Evolutionary conservation across 129 eudicot genomes (phyloP).

Genomic region (Artemisia argyi): DNA sequence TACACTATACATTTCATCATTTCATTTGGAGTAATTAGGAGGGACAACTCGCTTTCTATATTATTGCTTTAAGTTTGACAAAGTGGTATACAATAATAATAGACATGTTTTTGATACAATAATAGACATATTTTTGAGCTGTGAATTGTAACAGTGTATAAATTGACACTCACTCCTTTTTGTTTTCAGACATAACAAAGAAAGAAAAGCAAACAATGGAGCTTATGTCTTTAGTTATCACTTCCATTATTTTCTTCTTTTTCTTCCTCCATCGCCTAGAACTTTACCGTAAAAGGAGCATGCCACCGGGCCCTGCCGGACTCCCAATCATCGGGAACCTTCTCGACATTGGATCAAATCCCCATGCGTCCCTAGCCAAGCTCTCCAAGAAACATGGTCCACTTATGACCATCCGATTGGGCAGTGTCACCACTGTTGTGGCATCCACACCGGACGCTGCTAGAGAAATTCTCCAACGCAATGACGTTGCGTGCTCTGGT

Average conservation of each 20-base stretch:
- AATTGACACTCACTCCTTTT: no score
- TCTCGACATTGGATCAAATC: conserved; percentile 27
- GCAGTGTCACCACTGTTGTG: conserved; percentile 17
- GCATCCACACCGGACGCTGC: conserved; percentile 8
- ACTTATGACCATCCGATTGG: conserved; percentile 21
- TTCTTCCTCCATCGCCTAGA: background rate
- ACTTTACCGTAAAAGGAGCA: background rate
- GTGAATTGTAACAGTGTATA: no score
- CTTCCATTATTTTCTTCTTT: background rate
- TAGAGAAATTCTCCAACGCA: conserved; percentile 6
- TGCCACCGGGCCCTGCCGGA: conserved; percentile 28
- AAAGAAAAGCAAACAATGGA: background rate
- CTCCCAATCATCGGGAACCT: conserved; percentile 41
- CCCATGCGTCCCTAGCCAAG: conserved; percentile 33
- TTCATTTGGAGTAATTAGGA: no score
- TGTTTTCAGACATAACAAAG: background rate
- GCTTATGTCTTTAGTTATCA: background rate
- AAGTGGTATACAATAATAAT: no score
- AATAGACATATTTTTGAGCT: no score
- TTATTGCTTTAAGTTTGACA: no score
- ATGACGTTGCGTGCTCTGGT: background rate
- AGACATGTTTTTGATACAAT: no score
- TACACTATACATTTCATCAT: no score
- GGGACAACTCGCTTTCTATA: no score
- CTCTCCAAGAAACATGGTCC: conserved; percentile 28